Conservation (phyloP, 805 yeast species). For the Metschnikowia proteae region DNA sequence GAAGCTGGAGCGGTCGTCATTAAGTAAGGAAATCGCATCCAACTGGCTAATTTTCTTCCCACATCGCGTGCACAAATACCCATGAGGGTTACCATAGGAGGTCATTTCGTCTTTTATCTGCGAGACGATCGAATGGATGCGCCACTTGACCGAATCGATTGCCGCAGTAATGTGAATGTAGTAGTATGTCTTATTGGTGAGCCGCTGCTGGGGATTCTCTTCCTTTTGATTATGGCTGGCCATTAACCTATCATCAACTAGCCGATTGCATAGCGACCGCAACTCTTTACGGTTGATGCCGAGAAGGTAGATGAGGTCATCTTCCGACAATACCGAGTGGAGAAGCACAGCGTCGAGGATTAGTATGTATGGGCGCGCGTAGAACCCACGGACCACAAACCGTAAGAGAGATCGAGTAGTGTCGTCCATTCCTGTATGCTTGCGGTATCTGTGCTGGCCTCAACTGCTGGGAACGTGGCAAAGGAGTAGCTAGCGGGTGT, state of each 20-base stretch:
- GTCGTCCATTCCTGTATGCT: slow-evolving; percentile 32
- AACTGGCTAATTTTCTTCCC: slow-evolving; percentile 74
- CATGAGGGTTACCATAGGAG: slow-evolving; percentile 86
- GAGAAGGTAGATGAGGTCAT: slow-evolving; percentile 75
- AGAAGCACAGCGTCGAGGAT: slow-evolving; percentile 82
- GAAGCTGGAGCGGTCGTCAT: slow-evolving; percentile 77
- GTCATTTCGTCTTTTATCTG: slow-evolving; percentile 76
- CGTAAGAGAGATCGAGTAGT: slow-evolving; percentile 57
- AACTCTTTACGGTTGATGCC: slow-evolving; percentile 85
- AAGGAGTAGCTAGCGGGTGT: not conserved
- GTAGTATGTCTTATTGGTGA: slow-evolving; percentile 74
- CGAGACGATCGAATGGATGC: slow-evolving; percentile 81
- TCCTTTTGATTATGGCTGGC: slow-evolving; percentile 70
- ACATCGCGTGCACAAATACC: slow-evolving; percentile 87
- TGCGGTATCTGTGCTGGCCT: not conserved
- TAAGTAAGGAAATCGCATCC: slow-evolving; percentile 79
- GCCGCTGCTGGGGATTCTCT: slow-evolving; percentile 53
- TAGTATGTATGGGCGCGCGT: slow-evolving; percentile 75
- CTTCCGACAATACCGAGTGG: slow-evolving; percentile 90
- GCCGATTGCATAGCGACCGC: slow-evolving; percentile 72
- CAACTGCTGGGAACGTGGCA: not conserved
- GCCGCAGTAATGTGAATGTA: slow-evolving; percentile 90
- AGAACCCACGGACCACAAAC: slow-evolving; percentile 82
- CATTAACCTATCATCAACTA: slow-evolving; percentile 80
- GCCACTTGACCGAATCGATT: slow-evolving; percentile 94